phyloP scores from a whole-genome alignment of 192 early-diverging fungal genomes.

The Backusella luteola region DNA sequence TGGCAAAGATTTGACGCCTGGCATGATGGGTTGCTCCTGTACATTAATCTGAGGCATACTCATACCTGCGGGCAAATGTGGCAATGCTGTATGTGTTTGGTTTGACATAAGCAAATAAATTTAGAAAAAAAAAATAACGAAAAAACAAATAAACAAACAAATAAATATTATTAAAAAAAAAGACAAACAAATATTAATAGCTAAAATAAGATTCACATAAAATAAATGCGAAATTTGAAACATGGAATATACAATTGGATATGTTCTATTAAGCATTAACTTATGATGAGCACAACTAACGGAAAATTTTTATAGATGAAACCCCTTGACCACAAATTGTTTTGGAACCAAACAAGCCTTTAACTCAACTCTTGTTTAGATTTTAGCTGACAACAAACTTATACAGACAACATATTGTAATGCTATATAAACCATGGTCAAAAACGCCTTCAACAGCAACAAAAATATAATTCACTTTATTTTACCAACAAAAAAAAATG shows the following conservation, averaged over 20 bases:
- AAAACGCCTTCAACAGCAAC: not conserved
- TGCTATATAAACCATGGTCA: not conserved
- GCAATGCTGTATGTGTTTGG: slow-evolving; percentile 2
- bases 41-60: slow-evolving; percentile 6
- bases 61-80: slow-evolving; percentile 21
- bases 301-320: slow-evolving; percentile 2
- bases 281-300: not conserved
- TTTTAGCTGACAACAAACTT: not conserved
- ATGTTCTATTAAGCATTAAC: not conserved
- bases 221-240: not conserved
- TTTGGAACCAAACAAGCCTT: not conserved
- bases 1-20: slow-evolving; percentile 3
- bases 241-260: not conserved
- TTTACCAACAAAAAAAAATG: slow-evolving; percentile 21
- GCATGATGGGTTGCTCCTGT: not conserved
- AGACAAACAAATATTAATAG: not conserved
- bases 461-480: not conserved
- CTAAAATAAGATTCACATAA: not conserved
- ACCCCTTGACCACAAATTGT: slow-evolving; percentile 2
- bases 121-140: not conserved
- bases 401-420: not conserved
- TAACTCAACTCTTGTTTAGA: not conserved
- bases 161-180: not conserved
- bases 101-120: not conserved
- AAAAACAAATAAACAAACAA: not conserved